These are phyloP conservation scores for Cicer cuneatum DNA, from an alignment of 306 rosid species.

Conservation along the genomic window DNA sequence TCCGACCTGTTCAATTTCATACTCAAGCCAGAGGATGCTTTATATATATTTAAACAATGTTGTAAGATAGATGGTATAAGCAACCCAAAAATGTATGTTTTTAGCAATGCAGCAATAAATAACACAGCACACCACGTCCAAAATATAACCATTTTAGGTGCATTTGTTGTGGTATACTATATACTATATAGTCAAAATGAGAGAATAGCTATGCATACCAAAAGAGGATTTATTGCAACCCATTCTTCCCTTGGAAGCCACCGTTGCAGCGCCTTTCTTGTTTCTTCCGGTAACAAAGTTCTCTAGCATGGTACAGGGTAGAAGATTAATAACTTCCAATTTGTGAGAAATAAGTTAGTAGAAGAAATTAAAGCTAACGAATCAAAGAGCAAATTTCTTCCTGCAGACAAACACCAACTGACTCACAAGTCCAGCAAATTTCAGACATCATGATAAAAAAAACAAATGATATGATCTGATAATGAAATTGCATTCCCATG, in stretches of 20 bases:
- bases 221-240: constrained; percentile 87
- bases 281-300: constrained; percentile 85
- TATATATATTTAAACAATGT: constrained; percentile 25
- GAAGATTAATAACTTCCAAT: constrained; percentile 39
- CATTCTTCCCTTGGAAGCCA: constrained; percentile 98
- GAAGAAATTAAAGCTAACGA: constrained; percentile 15
- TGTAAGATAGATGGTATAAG: constrained; percentile 14
- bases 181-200: constrained; percentile 14
- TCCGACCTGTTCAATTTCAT: constrained; percentile 64
- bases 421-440: not conserved
- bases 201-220: constrained; percentile 62
- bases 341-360: constrained; percentile 2
- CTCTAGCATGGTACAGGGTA: constrained; percentile 57
- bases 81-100: not conserved
- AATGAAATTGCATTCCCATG: constrained; percentile 19
- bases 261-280: constrained; percentile 73
- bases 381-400: not conserved
- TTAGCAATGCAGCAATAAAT: constrained; percentile 14
- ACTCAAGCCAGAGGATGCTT: constrained; percentile 18
- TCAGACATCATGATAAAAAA: not conserved
- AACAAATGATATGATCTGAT: constrained; percentile 28
- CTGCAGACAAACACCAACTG: not conserved
- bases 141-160: constrained; percentile 15
- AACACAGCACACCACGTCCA: not conserved
- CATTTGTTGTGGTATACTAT: not conserved